A percentile compares a stretch with the other conserved stretches of the same genome.
Conservation (phyloP, 2,329 filamentous ascomycete species). For the Neurospora crassa region DNA sequence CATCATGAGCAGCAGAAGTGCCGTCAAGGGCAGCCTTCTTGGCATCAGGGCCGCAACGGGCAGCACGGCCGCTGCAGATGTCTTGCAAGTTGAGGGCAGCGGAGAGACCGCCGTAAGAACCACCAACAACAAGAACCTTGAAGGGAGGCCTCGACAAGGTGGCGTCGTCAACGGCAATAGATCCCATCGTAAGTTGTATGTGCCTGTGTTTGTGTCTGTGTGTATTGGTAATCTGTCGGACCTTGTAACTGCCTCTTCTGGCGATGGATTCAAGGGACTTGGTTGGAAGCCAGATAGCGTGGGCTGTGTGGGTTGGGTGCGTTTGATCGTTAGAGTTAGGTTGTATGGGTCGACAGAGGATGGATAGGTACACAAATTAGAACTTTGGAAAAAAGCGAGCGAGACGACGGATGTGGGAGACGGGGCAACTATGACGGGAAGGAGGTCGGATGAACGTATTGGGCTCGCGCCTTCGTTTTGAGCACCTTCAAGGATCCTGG, state of each 20-base stretch:
- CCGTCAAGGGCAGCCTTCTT: slow-evolving; percentile 1
- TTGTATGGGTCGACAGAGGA: neutral
- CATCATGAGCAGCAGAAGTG: neutral
- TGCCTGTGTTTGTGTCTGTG: neutral
- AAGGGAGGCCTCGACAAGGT: slow-evolving; percentile 23
- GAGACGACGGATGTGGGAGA: neutral
- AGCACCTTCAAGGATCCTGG: neutral
- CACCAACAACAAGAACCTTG: slow-evolving; percentile 58
- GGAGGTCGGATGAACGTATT: neutral
- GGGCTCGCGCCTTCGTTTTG: neutral
- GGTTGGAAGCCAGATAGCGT: neutral
- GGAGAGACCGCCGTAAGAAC: slow-evolving; percentile 63
- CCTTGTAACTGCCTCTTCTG: neutral
- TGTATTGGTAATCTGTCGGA: neutral
- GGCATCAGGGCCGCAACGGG: slow-evolving; percentile 30
- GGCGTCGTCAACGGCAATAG: slow-evolving; percentile 4
- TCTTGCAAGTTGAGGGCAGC: slow-evolving; percentile 59
- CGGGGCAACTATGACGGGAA: neutral
- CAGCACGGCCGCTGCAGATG: slow-evolving; percentile 45
- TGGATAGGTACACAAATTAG: neutral
- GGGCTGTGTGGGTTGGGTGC: neutral
- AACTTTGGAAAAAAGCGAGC: neutral
- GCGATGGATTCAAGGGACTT: neutral
- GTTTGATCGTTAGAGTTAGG: neutral
- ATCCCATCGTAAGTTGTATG: slow-evolving; percentile 10